A percentile compares a stretch with the other conserved stretches of the same genome.
phyloP scores from a whole-genome alignment of 2,329 filamentous ascomycete genomes.

The Blastomyces silverae region DNA sequence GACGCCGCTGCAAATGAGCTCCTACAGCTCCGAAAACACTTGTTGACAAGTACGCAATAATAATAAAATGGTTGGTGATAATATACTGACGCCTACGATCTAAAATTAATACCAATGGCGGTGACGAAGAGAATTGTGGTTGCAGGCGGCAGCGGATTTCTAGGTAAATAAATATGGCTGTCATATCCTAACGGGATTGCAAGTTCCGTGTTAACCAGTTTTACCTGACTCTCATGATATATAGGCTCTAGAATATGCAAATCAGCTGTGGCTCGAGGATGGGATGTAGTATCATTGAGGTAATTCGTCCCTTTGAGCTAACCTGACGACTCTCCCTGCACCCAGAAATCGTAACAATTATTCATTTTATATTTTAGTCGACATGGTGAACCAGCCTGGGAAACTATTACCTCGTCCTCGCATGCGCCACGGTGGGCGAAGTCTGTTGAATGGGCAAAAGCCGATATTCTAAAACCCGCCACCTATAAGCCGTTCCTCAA shows the following conservation, averaged over 20 bases:
- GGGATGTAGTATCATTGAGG: conserved; percentile 91
- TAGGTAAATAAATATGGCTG: conserved; percentile 51
- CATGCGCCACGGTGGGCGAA: conserved; percentile 72
- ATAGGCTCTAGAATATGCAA: conserved; percentile 76
- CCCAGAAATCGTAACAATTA: neutral
- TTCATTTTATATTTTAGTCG: conserved; percentile 51
- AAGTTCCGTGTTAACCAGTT: neutral
- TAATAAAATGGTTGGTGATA: neutral
- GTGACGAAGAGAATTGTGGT: conserved; percentile 75
- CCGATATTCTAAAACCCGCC: conserved; percentile 74
- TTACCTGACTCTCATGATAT: conserved; percentile 13
- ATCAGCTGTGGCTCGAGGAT: conserved; percentile 74
- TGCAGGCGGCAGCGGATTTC: conserved; percentile 87
- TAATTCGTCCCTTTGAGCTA: conserved; percentile 38
- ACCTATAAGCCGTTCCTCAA: conserved; percentile 72
- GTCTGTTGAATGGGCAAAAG: conserved; percentile 78
- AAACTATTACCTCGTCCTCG: conserved; percentile 63
- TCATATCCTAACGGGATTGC: neutral
- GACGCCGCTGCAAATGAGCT: neutral
- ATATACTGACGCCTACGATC: neutral
- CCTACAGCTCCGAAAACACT: neutral
- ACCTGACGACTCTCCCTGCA: neutral
- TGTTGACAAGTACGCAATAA: too few relatives aligned
- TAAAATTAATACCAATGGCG: conserved; percentile 24
- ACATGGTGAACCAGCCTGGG: conserved; percentile 84